Base-by-base conservation (phyloP, 2,329 filamentous ascomycete genomes). In the Monilinia fructicola region DNA sequence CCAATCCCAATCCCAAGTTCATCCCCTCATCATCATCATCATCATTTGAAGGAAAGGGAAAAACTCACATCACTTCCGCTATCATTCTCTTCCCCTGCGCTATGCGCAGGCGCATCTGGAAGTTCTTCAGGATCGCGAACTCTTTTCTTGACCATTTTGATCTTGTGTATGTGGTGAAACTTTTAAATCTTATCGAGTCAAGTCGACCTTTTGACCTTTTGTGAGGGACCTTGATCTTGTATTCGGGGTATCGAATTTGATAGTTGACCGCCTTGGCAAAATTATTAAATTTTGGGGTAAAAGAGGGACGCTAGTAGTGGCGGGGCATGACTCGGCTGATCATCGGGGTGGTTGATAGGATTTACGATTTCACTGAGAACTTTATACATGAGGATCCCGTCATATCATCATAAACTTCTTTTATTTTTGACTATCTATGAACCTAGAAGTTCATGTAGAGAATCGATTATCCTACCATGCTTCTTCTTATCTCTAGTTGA, bases 101-200 rank as follows among this genome's bases (percentile, higher is more conserved):
- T 60, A 10, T 67, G 64, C 52, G 66, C 62, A 55, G 74, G 72
- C 23, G 74, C 75, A 48, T 77, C 75, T 14, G 70, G 69, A 26
- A 76, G 70, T 46, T 73, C 70, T 58, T 77, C 75, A 23, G 72
- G 68, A 69, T 77, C 76, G 72, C 75, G 71, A 46, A 70, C 69
- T 69, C 75, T 73, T 58, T 77, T 77, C 69, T 74, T 76, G 58
- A 77, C 76, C 76, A 77, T 77, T 70, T 66, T 75, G 68, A 66
- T 35, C 14, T 66, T 26, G 26, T 50, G 28, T 38, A 48, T 38
- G n/a, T 50, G 21, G 23, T 18, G 35, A 54, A 48, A 26, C 48
- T 7, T 21, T 9, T 9, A 26, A 50, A 50, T 3, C 35, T 26
- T 44, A 6, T 50, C 11, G 16, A 23, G 31, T 54, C 2, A 35